Percentiles rank a stretch among this genome's conserved stretches.
These are phyloP conservation scores for Entoloma clypeatum DNA, from an alignment of 1,284 basidiomycete species.

Conservation along the genomic window DNA sequence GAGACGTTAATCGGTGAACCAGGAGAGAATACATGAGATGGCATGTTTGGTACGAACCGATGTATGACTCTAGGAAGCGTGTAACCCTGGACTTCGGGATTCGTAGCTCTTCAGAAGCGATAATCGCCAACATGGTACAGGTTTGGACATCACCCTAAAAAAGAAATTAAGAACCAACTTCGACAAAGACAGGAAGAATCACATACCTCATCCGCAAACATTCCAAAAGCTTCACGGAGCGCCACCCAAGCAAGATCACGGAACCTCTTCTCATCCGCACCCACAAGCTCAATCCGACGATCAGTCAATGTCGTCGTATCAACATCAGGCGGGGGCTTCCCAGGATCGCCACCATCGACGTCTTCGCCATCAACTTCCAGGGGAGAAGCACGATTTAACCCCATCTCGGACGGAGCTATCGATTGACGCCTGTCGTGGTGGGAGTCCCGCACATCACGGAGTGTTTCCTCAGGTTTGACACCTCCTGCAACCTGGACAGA, in stretches of 20 bases:
- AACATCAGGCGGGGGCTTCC: too few relatives aligned
- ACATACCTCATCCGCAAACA: constrained; percentile 58
- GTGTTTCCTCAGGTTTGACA: constrained; percentile 22
- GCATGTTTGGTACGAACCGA: constrained; percentile 44
- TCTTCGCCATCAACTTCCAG: constrained; percentile 12
- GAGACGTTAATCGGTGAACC: neutral
- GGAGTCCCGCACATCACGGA: constrained; percentile 22
- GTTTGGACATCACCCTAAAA: constrained; percentile 70
- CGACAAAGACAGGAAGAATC: neutral
- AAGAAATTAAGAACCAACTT: constrained; percentile 1
- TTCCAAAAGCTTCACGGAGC: constrained; percentile 53
- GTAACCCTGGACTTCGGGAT: constrained; percentile 41
- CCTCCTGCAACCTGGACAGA: constrained; percentile 8
- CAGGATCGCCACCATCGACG: constrained; percentile 17
- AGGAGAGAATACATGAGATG: neutral
- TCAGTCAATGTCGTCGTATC: too few relatives aligned
- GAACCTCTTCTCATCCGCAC: constrained; percentile 48
- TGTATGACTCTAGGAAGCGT: constrained; percentile 64
- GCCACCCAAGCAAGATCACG: constrained; percentile 54
- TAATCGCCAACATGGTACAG: constrained; percentile 63
- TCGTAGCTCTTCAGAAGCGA: constrained; percentile 54
- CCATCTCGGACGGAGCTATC: constrained; percentile 25
- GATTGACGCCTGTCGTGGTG: constrained; percentile 25
- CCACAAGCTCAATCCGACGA: constrained; percentile 40
- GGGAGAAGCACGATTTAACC: constrained; percentile 15